Conservation (phyloP, 2,329 filamentous ascomycete species). For the Trichoderma endophyticum region DNA sequence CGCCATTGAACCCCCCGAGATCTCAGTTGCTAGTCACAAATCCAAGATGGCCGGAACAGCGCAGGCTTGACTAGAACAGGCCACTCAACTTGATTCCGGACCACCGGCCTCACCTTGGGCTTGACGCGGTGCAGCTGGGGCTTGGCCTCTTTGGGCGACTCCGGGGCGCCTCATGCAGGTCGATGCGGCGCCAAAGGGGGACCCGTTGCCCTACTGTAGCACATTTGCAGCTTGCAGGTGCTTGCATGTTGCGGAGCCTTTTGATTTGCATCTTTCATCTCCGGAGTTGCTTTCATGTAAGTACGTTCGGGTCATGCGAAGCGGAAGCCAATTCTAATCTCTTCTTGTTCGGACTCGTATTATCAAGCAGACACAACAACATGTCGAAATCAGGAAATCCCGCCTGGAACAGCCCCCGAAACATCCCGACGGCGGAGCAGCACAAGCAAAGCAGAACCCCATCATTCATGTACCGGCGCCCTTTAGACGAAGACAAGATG, state of each 20-base stretch:
- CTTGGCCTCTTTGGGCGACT: slow-evolving; percentile 18
- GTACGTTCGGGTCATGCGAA: neutral
- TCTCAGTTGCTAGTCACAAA: slow-evolving; percentile 8
- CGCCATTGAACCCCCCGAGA: neutral
- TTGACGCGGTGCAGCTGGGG: neutral
- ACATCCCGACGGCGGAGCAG: slow-evolving; percentile 4
- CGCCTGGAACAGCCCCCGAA: neutral
- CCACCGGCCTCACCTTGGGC: neutral
- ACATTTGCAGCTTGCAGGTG: neutral
- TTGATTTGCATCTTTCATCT: neutral
- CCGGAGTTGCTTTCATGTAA: neutral
- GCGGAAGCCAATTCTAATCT: neutral
- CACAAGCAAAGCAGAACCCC: neutral
- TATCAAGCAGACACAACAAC: neutral
- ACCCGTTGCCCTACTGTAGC: neutral
- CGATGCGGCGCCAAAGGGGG: neutral
- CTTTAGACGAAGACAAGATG: neutral
- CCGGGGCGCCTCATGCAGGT: slow-evolving; percentile 17
- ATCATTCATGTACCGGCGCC: neutral
- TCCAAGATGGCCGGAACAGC: slow-evolving; percentile 7
- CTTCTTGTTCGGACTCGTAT: neutral
- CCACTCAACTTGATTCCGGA: neutral
- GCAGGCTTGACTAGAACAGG: neutral
- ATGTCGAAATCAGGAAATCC: neutral
- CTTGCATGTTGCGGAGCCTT: neutral